phyloP scores from a whole-genome alignment of 2,329 filamentous ascomycete genomes.

The Pseudogymnoascus sp. region DNA sequence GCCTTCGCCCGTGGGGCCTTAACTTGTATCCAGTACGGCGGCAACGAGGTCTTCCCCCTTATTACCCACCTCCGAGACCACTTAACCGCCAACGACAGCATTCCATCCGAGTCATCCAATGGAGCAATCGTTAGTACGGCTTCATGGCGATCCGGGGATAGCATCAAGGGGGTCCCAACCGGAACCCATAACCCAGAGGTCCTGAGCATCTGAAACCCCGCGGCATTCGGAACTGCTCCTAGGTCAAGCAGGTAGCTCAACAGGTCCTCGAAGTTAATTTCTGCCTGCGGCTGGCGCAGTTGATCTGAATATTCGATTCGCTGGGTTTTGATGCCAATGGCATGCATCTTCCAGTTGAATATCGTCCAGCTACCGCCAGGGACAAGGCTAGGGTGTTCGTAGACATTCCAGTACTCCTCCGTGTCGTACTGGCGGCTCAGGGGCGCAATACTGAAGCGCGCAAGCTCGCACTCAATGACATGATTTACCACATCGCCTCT shows the following conservation, averaged over 20 bases:
- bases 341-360: slow-evolving; percentile 57
- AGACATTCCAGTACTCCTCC: slow-evolving; percentile 50
- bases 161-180: slow-evolving; percentile 48
- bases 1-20: slow-evolving; percentile 27
- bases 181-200: slow-evolving; percentile 54
- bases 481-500: slow-evolving; percentile 57
- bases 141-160: slow-evolving; percentile 41
- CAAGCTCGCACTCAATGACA: slow-evolving; percentile 58
- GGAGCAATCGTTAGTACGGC: slow-evolving; percentile 46
- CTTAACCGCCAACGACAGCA: slow-evolving; percentile 48
- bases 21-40: slow-evolving; percentile 51
- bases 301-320: slow-evolving; percentile 53
- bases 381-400: slow-evolving; percentile 42
- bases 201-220: slow-evolving; percentile 50
- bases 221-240: slow-evolving; percentile 51
- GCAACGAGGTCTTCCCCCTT: slow-evolving; percentile 43
- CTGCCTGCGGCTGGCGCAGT: slow-evolving; percentile 38
- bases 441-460: slow-evolving; percentile 55
- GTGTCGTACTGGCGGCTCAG: slow-evolving; percentile 46
- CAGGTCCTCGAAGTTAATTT: slow-evolving; percentile 50
- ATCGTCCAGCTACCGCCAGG: slow-evolving; percentile 57
- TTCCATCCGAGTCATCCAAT: slow-evolving; percentile 52
- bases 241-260: slow-evolving; percentile 55
- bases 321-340: slow-evolving; percentile 54
- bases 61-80: slow-evolving; percentile 49